Conservation (phyloP, 2,329 filamentous ascomycete species). For the Fusarium kyushuense region DNA sequence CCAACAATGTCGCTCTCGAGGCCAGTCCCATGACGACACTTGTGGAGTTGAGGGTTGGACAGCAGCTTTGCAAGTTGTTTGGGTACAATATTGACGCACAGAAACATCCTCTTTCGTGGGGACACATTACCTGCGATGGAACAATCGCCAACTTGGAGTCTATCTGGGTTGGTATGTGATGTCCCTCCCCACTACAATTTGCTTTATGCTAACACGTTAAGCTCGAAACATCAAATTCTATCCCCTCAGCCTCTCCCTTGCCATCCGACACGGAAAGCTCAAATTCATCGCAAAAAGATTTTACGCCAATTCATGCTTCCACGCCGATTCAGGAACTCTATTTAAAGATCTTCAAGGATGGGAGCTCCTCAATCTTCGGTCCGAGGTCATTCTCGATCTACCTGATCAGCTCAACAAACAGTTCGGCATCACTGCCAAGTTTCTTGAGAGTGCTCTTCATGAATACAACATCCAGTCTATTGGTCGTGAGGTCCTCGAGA, state of each 20-base stretch:
- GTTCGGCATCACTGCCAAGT: conserved; percentile 56
- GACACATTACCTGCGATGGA: conserved; percentile 60
- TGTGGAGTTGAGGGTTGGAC: conserved; percentile 58
- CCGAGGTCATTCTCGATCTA: conserved; percentile 56
- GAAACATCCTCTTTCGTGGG: conserved; percentile 53
- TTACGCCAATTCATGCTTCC: conserved; percentile 52
- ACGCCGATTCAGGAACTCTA: conserved; percentile 45
- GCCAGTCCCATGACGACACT: conserved; percentile 60
- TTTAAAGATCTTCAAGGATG: conserved; percentile 55
- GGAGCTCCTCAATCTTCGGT: conserved; percentile 60
- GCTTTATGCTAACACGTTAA: conserved; percentile 33
- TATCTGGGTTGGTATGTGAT: conserved; percentile 54
- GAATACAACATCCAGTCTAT: conserved; percentile 55
- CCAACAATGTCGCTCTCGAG: conserved; percentile 62
- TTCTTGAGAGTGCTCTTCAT: conserved; percentile 45
- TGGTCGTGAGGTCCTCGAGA: conserved; percentile 55
- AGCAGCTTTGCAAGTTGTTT: conserved; percentile 60
- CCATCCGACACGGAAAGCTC: conserved; percentile 54
- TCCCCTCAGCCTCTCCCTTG: conserved; percentile 54
- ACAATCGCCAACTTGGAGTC: conserved; percentile 62
- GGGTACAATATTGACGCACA: conserved; percentile 56
- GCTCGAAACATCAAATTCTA: conserved; percentile 63
- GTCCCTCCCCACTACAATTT: fast-evolving
- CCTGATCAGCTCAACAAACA: conserved; percentile 54
- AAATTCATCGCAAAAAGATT: conserved; percentile 55